Conservation (phyloP, 1,139 yeast species). For the Candida tunisiensis region DNA sequence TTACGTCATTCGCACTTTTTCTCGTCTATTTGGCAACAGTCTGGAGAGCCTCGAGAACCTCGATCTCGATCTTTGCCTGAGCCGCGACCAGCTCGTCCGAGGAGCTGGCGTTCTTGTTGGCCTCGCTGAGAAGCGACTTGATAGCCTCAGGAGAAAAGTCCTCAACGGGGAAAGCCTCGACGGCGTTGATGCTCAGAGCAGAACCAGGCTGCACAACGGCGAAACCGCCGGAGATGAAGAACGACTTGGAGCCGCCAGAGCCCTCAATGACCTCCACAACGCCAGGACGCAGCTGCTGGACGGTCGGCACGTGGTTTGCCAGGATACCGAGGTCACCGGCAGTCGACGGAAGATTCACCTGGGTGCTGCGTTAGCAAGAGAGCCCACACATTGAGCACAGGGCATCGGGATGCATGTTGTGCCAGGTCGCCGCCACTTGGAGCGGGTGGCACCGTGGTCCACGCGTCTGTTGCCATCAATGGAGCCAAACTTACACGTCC, state of each 20-base stretch:
- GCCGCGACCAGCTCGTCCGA: constrained; percentile 79
- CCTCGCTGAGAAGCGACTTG: constrained; percentile 75
- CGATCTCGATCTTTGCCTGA: constrained; percentile 89
- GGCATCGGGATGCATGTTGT: no score
- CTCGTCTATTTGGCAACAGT: constrained; percentile 63
- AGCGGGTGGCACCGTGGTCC: constrained; percentile 3
- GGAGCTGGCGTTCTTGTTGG: constrained; percentile 80
- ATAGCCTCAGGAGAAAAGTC: constrained; percentile 73
- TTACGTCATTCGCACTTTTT: no score
- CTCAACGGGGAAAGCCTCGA: constrained; percentile 90
- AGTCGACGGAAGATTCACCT: constrained; percentile 92
- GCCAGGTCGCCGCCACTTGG: no score
- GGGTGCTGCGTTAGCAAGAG: constrained; percentile 31
- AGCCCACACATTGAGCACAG: no score
- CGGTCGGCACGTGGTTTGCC: constrained; percentile 96
- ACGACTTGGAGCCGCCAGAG: constrained; percentile 66
- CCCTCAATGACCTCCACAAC: constrained; percentile 79
- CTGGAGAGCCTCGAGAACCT: constrained; percentile 89
- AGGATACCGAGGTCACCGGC: constrained; percentile 96
- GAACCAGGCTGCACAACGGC: constrained; percentile 96
- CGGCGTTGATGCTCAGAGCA: constrained; percentile 77
- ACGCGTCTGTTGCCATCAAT: neutral
- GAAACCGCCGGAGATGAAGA: constrained; percentile 86
- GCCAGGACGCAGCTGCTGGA: constrained; percentile 96
- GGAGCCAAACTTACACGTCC: constrained; percentile 23